These are phyloP conservation scores for Penicillium freii DNA, from an alignment of 2,329 filamentous ascomycete species.

Conservation along the genomic window DNA sequence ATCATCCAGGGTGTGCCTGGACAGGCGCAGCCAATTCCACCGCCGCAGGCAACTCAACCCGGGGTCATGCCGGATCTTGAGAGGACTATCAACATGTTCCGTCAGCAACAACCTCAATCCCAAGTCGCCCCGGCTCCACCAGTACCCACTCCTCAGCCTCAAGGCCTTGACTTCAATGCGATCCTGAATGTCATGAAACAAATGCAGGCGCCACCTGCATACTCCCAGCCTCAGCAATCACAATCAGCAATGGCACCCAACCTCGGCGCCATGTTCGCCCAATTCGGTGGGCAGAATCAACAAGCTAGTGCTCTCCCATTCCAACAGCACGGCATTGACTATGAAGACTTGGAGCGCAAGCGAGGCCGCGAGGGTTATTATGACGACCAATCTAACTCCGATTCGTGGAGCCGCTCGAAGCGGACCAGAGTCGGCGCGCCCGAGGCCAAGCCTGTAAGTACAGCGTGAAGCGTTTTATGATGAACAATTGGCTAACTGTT, in stretches of 20 bases:
- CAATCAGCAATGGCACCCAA: slow-evolving; percentile 34
- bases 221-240: slow-evolving; percentile 27
- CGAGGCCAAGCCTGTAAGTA: slow-evolving; percentile 15
- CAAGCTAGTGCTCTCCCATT: slow-evolving; percentile 17
- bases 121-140: slow-evolving; percentile 25
- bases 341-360: slow-evolving; percentile 45
- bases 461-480: slow-evolving; percentile 22
- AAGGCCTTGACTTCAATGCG: slow-evolving; percentile 39
- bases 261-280: slow-evolving; percentile 37
- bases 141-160: slow-evolving; percentile 23
- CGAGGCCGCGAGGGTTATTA: slow-evolving; percentile 37
- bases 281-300: slow-evolving; percentile 30
- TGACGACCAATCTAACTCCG: slow-evolving; percentile 34
- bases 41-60: slow-evolving; percentile 29
- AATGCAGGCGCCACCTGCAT: slow-evolving; percentile 31
- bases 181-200: slow-evolving; percentile 43
- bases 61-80: slow-evolving; percentile 28
- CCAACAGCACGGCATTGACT: slow-evolving; percentile 20
- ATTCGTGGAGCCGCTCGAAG: slow-evolving; percentile 32
- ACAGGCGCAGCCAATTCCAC: slow-evolving; percentile 31
- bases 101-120: slow-evolving; percentile 12
- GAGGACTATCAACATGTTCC: slow-evolving; percentile 11
- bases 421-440: slow-evolving; percentile 24
- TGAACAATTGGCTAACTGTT: not conserved
- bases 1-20: slow-evolving; percentile 38